Evolutionary conservation across 768 basidiomycete species (phyloP).

Genomic region (Leucogyrophana mollusca): DNA sequence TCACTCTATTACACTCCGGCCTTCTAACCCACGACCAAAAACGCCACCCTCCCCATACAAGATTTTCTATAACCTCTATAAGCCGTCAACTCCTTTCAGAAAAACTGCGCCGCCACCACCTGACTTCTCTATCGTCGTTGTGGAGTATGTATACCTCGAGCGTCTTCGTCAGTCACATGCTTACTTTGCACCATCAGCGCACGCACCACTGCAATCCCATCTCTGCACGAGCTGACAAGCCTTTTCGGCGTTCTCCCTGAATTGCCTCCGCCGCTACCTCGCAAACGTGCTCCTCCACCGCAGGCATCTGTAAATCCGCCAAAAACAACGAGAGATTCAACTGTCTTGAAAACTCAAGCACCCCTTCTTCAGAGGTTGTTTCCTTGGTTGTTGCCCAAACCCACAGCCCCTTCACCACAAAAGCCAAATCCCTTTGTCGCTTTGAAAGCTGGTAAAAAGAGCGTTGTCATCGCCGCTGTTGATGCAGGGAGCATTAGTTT

Average conservation of each 20-base stretch:
- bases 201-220: constrained; percentile 78
- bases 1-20: constrained; percentile 40
- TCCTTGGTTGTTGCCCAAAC: constrained; percentile 22
- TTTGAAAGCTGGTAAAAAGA: constrained; percentile 83
- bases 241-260: constrained; percentile 71
- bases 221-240: constrained; percentile 70
- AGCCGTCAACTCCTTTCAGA: constrained; percentile 82
- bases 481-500: constrained; percentile 87
- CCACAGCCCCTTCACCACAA: constrained; percentile 30
- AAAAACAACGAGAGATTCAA: constrained; percentile 3
- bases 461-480: constrained; percentile 81
- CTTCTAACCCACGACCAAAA: neutral
- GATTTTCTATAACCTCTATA: constrained; percentile 89
- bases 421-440: constrained; percentile 74
- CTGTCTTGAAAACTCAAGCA: neutral
- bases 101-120: constrained; percentile 75
- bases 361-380: constrained; percentile 12
- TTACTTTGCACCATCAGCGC: constrained; percentile 50
- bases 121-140: constrained; percentile 83
- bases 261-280: constrained; percentile 60
- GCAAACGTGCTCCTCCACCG: constrained; percentile 28
- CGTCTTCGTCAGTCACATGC: neutral
- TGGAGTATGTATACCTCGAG: constrained; percentile 67
- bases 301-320: constrained; percentile 6
- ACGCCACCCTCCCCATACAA: constrained; percentile 57